Conservation (phyloP, 352 stramenopile species). For the Pythium aristosporum region DNA sequence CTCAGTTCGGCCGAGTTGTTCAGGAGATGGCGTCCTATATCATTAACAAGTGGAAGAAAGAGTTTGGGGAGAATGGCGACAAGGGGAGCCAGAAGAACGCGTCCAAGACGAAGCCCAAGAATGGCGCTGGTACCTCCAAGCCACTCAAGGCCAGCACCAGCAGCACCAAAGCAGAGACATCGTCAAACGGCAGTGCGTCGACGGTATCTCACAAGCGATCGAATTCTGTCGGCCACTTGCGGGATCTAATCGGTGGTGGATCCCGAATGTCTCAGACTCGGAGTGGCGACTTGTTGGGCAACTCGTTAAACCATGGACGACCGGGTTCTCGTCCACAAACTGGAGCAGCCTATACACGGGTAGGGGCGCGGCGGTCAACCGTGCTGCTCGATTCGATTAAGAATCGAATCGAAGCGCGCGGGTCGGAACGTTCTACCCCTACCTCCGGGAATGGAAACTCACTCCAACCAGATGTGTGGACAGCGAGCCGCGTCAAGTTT, state of each 20-base stretch:
- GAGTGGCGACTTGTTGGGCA: constrained; percentile 18
- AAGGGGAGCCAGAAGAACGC: constrained; percentile 6
- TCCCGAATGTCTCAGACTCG: constrained; percentile 1
- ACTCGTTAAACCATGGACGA: not conserved
- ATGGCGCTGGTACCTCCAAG: not conserved
- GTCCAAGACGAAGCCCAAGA: constrained; percentile 10
- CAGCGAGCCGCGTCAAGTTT: constrained; percentile 26
- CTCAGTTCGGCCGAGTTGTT: constrained; percentile 25
- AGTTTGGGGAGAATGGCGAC: not conserved
- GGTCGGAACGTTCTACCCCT: constrained; percentile 9
- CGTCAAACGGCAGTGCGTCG: not conserved
- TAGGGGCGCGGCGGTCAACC: constrained; percentile 17
- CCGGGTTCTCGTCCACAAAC: constrained; percentile 13
- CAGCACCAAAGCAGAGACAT: constrained; percentile 3
- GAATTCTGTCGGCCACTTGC: constrained; percentile 63
- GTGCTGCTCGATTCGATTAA: constrained; percentile 27
- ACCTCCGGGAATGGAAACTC: not conserved
- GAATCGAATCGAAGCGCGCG: constrained; percentile 10
- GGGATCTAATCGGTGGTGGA: constrained; percentile 54
- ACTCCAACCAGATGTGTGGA: constrained; percentile 16
- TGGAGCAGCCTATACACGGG: constrained; percentile 16
- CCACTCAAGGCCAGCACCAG: not conserved
- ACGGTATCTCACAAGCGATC: constrained; percentile 30
- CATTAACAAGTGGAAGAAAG: constrained; percentile 55
- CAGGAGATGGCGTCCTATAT: constrained; percentile 48